Base-by-base conservation (phyloP, 1,284 basidiomycete species). In the Apiotrichum domesticum region DNA sequence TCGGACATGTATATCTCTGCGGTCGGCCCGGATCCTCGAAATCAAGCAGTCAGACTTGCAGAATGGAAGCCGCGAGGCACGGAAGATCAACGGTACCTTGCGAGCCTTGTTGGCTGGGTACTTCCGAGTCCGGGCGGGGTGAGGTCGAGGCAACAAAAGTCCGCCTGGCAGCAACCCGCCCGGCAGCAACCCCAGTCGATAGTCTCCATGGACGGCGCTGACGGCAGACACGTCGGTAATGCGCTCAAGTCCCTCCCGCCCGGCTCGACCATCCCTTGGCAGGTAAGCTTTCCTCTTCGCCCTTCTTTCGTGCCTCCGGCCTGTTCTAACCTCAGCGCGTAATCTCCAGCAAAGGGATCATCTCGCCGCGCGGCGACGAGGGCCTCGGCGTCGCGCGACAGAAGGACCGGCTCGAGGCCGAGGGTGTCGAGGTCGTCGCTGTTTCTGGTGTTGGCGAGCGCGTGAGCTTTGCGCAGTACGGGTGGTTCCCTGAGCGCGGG, bases 291-390 rank as follows among this genome's bases (percentile, higher is more conserved):
- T 21, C 21, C 21, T 21, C 21, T 21, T 21, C 21, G 21, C 21
- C 21, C 21, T 21, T 21, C 21, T 21, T 21, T 40, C 10, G 15
- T 13, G 14, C 10, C 6, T 42, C 41, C 8, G n/a, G 6, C 41
- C 41, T 13, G 11, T 6, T 6, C 53, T 57, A 4, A 56, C 40
- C 21, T 34, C 58, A 75, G 73, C 66, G 75, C 29, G 74, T 77
- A 1, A 71, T 77, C 49, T 67, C 66, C 8, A 65, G 73, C 2
- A 71, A 70, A 43, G 76, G 76, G 9, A 43, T 69, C 1, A 90
- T 93, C 56, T 90, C 88, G 0, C 90, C 88, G 2, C 81, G 90
- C 43, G 88, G 87, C 0, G 88, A 90, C 5, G 85, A 84, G 5
- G 85, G 85, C 15, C 75, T 77, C 14, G 85, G 87, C 6, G 87